Base-by-base conservation (phyloP, 805 yeast genomes). In the Nakazawaea pomicola region DNA sequence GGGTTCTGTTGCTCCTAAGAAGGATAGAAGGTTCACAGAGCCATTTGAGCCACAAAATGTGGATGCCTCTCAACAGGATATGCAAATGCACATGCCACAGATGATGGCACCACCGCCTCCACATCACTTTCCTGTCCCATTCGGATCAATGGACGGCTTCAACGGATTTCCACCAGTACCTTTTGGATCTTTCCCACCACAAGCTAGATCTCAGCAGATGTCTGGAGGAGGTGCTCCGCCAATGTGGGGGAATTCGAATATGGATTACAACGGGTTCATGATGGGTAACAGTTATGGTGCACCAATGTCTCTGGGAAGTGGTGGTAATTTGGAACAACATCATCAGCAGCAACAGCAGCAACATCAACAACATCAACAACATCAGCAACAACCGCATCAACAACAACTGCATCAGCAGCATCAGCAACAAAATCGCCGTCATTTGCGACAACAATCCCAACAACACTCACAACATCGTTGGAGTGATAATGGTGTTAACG, bases 401-500 rank as follows among this genome's bases (percentile, higher is more conserved):
- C 33, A 30, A 30, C 20, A 30, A 10, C 33, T 16, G 7, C 33
- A 30, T 10, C 33, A 30, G 7, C 18, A 30, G 10, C 20, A 15
- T 7, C 33, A 14, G 15, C 33, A 17, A 16, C 33, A 30, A 7
- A 9, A 14, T 30, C 20, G 21, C n/a, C 32, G 21, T 27, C 31
- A 25, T 17, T 31, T 12, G n/a, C 21, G 16, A 15, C 43, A 33
- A 23, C 38, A 16, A 11, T 37, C 17, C 14, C 42, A 40, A 30
- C 35, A 40, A 14, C 29, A 33, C n/a, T 23, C 8, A 16, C 16
- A 32, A 9, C 40, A 33, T 7, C 44, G 44, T 19, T 35, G 44
- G 44, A 29, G 27, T 20, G 30, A 41, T 21, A 27, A 31, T 18
- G 45, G 45, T 8, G 40, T 37, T 32, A 42, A 42, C 19, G 41